A percentile compares a stretch with the other conserved stretches of the same genome.
phyloP scores from a whole-genome alignment of 2,329 filamentous ascomycete genomes.

The Clarireedia monteithiana region DNA sequence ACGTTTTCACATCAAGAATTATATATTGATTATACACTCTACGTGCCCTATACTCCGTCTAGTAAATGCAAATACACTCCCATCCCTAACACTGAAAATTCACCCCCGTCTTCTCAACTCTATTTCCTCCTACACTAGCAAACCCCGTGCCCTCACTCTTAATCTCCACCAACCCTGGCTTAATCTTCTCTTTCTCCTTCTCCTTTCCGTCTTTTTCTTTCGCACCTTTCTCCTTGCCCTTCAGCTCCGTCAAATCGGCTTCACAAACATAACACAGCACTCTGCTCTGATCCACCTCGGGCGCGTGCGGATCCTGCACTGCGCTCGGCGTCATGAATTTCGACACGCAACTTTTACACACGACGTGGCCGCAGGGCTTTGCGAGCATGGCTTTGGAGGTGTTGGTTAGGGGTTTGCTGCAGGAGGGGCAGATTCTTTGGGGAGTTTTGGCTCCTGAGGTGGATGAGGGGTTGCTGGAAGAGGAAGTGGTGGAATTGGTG shows the following conservation, averaged over 20 bases:
- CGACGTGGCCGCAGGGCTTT: conserved; percentile 84
- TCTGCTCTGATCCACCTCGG: conserved; percentile 38
- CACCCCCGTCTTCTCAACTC: conserved; percentile 70
- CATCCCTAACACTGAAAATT: conserved; percentile 66
- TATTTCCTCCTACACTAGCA: conserved; percentile 75
- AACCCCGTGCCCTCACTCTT: conserved; percentile 88
- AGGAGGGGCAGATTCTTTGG: conserved; percentile 68
- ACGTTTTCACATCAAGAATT: no score
- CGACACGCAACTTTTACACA: conserved; percentile 77
- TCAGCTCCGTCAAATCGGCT: conserved; percentile 48
- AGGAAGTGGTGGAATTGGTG: conserved; percentile 36
- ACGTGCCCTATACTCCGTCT: no score
- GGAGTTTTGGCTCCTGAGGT: conserved; percentile 32
- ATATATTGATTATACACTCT: no score
- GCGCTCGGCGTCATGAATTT: conserved; percentile 66
- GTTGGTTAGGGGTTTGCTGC: conserved; percentile 76
- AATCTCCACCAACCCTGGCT: conserved; percentile 69
- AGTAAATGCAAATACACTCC: no score
- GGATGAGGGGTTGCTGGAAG: not conserved
- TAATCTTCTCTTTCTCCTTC: conserved; percentile 49
- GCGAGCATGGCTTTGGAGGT: conserved; percentile 73
- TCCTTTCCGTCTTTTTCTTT: conserved; percentile 39
- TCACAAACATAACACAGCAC: conserved; percentile 83
- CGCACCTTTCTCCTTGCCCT: conserved; percentile 31
- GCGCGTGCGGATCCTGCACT: conserved; percentile 52